These are phyloP conservation scores for Galeopsis tetrahit DNA, from an alignment of 257 asterid species.

Conservation along the genomic window DNA sequence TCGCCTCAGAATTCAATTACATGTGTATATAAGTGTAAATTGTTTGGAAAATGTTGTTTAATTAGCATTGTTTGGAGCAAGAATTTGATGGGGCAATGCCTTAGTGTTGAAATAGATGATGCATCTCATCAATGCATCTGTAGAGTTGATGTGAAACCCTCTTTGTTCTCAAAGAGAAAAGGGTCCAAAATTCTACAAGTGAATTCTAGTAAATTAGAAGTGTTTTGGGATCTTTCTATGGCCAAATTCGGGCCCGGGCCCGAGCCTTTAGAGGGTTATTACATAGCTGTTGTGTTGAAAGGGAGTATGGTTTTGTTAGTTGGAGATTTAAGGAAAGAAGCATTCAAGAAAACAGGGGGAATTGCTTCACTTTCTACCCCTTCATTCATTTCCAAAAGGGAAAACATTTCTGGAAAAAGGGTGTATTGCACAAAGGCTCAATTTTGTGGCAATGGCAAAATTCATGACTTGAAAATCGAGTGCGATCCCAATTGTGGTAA, in stretches of 20 bases:
- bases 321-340: conserved; percentile 88
- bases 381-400: conserved; percentile 66
- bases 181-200: conserved; percentile 70
- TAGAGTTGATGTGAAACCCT: conserved; percentile 86
- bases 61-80: conserved; percentile 77
- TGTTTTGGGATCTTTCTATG: conserved; percentile 77
- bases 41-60: conserved; percentile 71
- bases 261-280: conserved; percentile 84
- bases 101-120: conserved; percentile 80
- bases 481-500: conserved; percentile 47
- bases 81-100: conserved; percentile 89
- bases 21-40: conserved; percentile 67
- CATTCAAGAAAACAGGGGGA: conserved; percentile 73
- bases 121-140: conserved; percentile 74
- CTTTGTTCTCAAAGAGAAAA: conserved; percentile 80
- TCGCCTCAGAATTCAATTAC: conserved; percentile 74
- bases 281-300: conserved; percentile 62
- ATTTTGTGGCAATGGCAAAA: conserved; percentile 64
- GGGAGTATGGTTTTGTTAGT: conserved; percentile 69
- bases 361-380: conserved; percentile 48
- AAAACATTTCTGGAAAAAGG: conserved; percentile 75
- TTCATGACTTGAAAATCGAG: conserved; percentile 81
- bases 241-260: conserved; percentile 90
- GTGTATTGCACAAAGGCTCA: conserved; percentile 68
- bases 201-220: conserved; percentile 60